These are phyloP conservation scores for Triticum aestivum DNA, from an alignment of 176 grass and related monocot genomes.

Conservation along the genomic window DNA sequence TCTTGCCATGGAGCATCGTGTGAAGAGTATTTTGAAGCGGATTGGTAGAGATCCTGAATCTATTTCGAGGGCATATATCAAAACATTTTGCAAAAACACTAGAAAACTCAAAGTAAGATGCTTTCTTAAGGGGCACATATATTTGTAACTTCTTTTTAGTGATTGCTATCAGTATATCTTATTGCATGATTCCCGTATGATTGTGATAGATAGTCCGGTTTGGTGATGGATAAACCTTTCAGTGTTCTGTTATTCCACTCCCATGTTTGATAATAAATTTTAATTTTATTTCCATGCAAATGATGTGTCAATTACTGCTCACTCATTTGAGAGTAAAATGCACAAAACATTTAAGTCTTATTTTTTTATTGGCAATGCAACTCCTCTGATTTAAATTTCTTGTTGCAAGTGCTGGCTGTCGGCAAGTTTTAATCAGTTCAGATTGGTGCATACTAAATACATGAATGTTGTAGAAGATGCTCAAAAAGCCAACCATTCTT, in stretches of 20 bases:
- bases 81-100: slow-evolving; percentile 91
- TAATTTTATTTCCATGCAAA: not conserved
- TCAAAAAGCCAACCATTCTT: not conserved
- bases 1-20: slow-evolving; percentile 56
- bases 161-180: not conserved
- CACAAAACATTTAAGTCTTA: not conserved
- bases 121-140: slow-evolving; percentile 51
- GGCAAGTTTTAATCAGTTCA: not conserved
- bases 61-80: slow-evolving; percentile 79
- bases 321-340: not conserved
- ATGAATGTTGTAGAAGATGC: slow-evolving; percentile 6
- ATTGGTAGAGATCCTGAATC: slow-evolving; percentile 75
- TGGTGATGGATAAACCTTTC: not conserved
- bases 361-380: not conserved
- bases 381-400: not conserved
- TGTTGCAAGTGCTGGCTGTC: not conserved
- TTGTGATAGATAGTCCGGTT: not conserved
- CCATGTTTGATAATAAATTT: not conserved
- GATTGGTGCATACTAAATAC: not conserved
- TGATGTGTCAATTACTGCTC: not conserved
- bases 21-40: slow-evolving; percentile 69
- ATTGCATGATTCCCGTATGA: not conserved
- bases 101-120: slow-evolving; percentile 78
- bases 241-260: not conserved
- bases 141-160: slow-evolving; percentile 12